Base-by-base conservation (phyloP, 2,329 filamentous ascomycete genomes). In the Neurospora sp. region DNA sequence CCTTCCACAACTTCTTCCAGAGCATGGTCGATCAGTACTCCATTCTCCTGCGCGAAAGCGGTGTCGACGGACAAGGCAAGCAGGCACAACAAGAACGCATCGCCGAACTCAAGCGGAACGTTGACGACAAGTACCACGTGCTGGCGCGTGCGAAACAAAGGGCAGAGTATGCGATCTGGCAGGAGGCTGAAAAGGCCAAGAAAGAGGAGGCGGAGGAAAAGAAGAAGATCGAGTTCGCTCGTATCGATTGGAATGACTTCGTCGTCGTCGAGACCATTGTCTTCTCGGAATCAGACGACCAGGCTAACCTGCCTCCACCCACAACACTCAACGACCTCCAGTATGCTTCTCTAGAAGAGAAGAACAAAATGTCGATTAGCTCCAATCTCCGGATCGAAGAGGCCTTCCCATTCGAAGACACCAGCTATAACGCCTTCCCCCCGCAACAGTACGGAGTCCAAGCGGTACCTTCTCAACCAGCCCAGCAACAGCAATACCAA, bases 191-290 rank as follows among this genome's bases (percentile, higher is more conserved):
- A 81, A 95, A 94, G 79, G 88, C 90, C 75, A 92, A 94, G 83
- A 93, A 94, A 77, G 93, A 97, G 76, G 93, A 96, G 77, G 89
- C 94, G 73, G 91, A 91, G 52, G 92, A 96, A 77, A 89, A 93
- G 76, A 92, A 97, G 79, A 89, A 90, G 76, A 82, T 85, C 28
- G 84, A 88, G 69, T 89, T 96, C 79, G 91, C 91, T 1, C 91
- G 96, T 75, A 96, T 99, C 73, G 96, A 99, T 80, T 99, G 96
- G 96, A 92, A 97, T 77, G 95, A 98, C 78, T 99, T 99, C 76
- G 90, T 95, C 40, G 91, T 99, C 23, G 93, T 97, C 65, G 96
- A 97, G 80, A 97, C 94, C 0, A 94, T 99, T 69, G 85, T 93
- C 17, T 99, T 99, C 80, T 93, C 89, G 70, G 94, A 97, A 74